phyloP scores from a whole-genome alignment of 2,329 filamentous ascomycete species.

The Chrysoporthe austroafricana region DNA sequence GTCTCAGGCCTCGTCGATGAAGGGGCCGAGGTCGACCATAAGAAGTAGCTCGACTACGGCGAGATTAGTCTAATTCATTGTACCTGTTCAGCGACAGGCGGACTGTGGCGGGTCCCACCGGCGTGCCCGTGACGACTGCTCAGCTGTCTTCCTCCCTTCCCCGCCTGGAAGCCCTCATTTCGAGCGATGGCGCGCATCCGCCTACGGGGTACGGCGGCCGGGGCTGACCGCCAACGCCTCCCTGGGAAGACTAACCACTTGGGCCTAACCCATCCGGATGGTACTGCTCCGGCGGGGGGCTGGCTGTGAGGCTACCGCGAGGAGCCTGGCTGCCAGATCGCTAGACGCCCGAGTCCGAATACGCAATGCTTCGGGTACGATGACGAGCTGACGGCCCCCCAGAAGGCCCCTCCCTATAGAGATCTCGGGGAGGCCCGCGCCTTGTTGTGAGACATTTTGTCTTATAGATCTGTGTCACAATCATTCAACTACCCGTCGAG shows the following conservation, averaged over 20 bases:
- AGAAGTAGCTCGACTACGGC: constrained; percentile 9
- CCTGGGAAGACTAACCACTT: neutral
- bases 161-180: too few relatives aligned
- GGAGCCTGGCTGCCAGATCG: neutral
- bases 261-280: neutral
- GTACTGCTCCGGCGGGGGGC: neutral
- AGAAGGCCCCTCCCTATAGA: neutral
- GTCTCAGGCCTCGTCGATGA: constrained; percentile 13
- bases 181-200: too few relatives aligned
- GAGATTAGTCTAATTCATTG: constrained; percentile 12
- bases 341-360: neutral
- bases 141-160: too few relatives aligned
- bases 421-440: constrained; percentile 5
- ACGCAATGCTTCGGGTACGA: neutral
- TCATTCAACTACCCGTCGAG: neutral
- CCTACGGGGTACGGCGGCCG: too few relatives aligned
- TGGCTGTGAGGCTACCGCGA: neutral
- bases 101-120: too few relatives aligned
- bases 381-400: neutral
- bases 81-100: neutral
- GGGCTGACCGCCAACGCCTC: too few relatives aligned
- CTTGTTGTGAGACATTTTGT: neutral
- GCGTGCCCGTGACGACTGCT: too few relatives aligned
- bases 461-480: neutral
- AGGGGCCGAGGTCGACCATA: constrained; percentile 1